phyloP scores from a whole-genome alignment of 2,329 filamentous ascomycete genomes.

The Purpureocillium takamizusanense region DNA sequence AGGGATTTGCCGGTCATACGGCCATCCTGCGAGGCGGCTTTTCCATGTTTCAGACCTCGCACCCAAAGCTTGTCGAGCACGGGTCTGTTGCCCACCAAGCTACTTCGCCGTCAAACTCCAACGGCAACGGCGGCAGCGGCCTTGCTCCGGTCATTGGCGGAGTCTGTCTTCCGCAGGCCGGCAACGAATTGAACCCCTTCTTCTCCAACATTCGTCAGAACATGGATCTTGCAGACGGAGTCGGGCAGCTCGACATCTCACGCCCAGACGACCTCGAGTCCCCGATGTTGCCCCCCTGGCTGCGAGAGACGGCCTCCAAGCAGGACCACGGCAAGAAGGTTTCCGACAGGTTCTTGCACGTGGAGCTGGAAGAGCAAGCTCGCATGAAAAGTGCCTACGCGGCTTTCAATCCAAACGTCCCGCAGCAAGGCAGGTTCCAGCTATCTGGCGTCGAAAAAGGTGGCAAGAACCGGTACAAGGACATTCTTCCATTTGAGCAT shows the following conservation, averaged over 20 bases:
- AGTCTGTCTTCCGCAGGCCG: slow-evolving; percentile 66
- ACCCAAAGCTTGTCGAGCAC: slow-evolving; percentile 54
- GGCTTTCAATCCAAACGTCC: slow-evolving; percentile 31
- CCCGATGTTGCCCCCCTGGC: slow-evolving; percentile 63
- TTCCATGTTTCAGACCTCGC: slow-evolving; percentile 58
- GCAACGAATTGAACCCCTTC: slow-evolving; percentile 73
- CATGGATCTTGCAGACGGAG: slow-evolving; percentile 87
- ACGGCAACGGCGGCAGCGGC: slow-evolving; percentile 25
- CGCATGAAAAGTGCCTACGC: slow-evolving; percentile 79
- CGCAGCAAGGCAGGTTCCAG: slow-evolving; percentile 41
- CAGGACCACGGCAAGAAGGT: slow-evolving; percentile 70
- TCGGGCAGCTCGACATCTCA: slow-evolving; percentile 65
- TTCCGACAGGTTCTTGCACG: slow-evolving; percentile 71
- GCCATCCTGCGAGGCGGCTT: slow-evolving; percentile 80
- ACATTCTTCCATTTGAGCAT: slow-evolving; percentile 94
- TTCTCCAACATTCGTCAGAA: slow-evolving; percentile 96
- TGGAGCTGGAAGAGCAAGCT: slow-evolving; percentile 78
- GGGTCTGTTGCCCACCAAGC: no score
- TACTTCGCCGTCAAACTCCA: slow-evolving; percentile 13
- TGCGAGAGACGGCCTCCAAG: slow-evolving; percentile 57
- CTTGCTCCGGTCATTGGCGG: slow-evolving; percentile 75
- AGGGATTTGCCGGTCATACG: slow-evolving; percentile 67
- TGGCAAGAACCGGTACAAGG: slow-evolving; percentile 93
- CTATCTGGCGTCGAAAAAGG: slow-evolving; percentile 93
- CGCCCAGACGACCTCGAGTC: slow-evolving; percentile 36